These are phyloP conservation scores for Diphasiastrum complanatum DNA, from an alignment of 83 land plant species.

Conservation along the genomic window DNA sequence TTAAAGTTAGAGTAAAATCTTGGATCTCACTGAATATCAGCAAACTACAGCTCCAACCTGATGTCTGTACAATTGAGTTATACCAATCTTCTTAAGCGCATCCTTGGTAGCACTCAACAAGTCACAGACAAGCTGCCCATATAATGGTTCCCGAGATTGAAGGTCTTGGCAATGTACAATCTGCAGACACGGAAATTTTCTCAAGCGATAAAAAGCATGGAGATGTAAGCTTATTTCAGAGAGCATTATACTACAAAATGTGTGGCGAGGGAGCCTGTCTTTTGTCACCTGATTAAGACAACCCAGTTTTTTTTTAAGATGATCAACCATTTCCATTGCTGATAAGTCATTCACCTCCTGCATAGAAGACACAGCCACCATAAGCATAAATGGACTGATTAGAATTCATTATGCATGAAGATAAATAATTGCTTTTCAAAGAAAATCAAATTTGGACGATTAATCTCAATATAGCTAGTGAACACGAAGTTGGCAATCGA, in stretches of 20 bases:
- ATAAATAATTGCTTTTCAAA: no score
- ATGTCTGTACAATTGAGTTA: conserved; percentile 55
- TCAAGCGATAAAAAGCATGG: no score
- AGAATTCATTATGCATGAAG: no score
- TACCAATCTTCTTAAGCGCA: conserved; percentile 44
- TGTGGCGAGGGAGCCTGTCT: no score
- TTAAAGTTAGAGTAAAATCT: no score
- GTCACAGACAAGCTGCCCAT: conserved; percentile 34
- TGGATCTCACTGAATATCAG: neutral
- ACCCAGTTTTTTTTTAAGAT: conserved; percentile 52
- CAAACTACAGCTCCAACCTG: conserved; percentile 40
- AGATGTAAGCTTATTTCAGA: no score
- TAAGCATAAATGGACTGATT: neutral
- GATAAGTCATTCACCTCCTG: conserved; percentile 38
- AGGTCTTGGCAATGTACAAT: conserved; percentile 66
- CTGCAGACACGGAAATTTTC: conserved; percentile 34
- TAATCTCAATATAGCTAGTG: no score
- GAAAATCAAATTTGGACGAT: no score
- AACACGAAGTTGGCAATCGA: no score
- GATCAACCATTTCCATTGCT: conserved; percentile 64
- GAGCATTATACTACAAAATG: no score
- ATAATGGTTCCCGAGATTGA: conserved; percentile 34
- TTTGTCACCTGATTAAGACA: conserved; percentile 76
- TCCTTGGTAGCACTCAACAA: conserved; percentile 37
- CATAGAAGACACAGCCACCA: conserved; percentile 3